A percentile compares a stretch with the other conserved stretches of the same genome.
Conservation (phyloP, 352 stramenopile species). For the Phytophthora pini region DNA sequence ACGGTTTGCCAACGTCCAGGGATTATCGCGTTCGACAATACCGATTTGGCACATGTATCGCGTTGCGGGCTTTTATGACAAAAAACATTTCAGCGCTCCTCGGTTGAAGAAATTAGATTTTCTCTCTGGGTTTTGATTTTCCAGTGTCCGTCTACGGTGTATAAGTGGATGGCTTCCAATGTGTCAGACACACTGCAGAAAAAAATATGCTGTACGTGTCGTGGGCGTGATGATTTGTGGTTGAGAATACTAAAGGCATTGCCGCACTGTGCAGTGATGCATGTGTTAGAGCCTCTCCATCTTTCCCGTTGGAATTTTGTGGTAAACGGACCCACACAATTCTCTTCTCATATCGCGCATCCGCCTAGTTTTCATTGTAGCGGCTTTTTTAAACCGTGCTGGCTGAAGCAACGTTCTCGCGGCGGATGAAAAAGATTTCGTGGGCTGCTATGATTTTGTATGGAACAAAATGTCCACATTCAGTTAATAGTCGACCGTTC, state of each 20-base stretch:
- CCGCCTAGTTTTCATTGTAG: too few species aligned
- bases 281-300: background rate
- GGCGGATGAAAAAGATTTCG: background rate
- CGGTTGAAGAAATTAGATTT: too few species aligned
- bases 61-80: background rate
- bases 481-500: background rate
- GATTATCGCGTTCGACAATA: background rate
- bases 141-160: too few species aligned
- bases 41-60: background rate
- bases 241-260: background rate
- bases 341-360: too few species aligned
- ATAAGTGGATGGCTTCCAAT: too few species aligned
- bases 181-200: background rate
- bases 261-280: background rate
- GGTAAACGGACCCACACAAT: too few species aligned
- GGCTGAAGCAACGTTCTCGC: too few species aligned
- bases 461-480: background rate
- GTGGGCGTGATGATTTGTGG: background rate
- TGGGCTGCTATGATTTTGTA: background rate
- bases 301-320: background rate
- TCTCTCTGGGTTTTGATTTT: too few species aligned
- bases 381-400: too few species aligned
- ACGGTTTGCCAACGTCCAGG: background rate
- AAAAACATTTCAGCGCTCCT: background rate
- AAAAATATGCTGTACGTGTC: background rate